These are phyloP conservation scores for Hypomontagnella submonticulosa DNA, from an alignment of 495 filamentous ascomycete species.

Conservation along the genomic window DNA sequence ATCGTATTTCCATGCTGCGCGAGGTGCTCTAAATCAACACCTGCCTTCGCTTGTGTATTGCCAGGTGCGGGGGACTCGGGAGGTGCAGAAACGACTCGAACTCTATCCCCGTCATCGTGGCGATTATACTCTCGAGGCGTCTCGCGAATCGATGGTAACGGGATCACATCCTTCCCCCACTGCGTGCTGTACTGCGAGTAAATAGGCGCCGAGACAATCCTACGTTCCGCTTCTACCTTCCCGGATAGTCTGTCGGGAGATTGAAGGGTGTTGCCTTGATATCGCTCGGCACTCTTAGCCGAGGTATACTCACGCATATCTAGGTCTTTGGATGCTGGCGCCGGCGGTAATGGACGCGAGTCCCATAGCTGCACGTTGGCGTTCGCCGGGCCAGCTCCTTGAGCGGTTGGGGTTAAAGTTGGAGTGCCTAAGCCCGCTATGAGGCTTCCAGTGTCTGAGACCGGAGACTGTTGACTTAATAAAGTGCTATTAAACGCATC, in stretches of 20 bases:
- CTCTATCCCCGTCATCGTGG: slow-evolving; percentile 43
- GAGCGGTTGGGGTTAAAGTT: slow-evolving; percentile 27
- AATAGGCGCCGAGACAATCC: slow-evolving; percentile 66
- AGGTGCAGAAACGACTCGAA: slow-evolving; percentile 47
- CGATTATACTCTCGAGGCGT: slow-evolving; percentile 46
- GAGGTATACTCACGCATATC: slow-evolving; percentile 47
- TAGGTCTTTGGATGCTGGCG: slow-evolving; percentile 64
- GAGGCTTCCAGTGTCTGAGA: slow-evolving; percentile 1
- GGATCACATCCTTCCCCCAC: slow-evolving; percentile 51
- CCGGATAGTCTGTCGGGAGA: background rate
- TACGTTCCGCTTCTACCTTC: slow-evolving; percentile 49
- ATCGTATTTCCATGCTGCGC: slow-evolving; percentile 59
- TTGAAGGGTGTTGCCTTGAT: background rate
- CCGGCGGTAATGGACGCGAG: slow-evolving; percentile 59
- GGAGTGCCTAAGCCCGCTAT: slow-evolving; percentile 4
- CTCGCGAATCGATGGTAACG: slow-evolving; percentile 66
- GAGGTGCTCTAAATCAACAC: slow-evolving; percentile 50
- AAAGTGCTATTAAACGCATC: slow-evolving; percentile 85
- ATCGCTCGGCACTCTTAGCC: slow-evolving; percentile 21
- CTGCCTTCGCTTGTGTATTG: slow-evolving; percentile 40
- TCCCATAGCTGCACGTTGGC: slow-evolving; percentile 45
- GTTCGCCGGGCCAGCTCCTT: slow-evolving; percentile 11
- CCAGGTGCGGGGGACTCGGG: slow-evolving; percentile 32
- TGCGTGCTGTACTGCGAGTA: slow-evolving; percentile 52
- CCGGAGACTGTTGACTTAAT: slow-evolving; percentile 53